Evolutionary conservation across 495 filamentous ascomycete species (phyloP).

Genomic region (Lasiosphaeria hispida): DNA sequence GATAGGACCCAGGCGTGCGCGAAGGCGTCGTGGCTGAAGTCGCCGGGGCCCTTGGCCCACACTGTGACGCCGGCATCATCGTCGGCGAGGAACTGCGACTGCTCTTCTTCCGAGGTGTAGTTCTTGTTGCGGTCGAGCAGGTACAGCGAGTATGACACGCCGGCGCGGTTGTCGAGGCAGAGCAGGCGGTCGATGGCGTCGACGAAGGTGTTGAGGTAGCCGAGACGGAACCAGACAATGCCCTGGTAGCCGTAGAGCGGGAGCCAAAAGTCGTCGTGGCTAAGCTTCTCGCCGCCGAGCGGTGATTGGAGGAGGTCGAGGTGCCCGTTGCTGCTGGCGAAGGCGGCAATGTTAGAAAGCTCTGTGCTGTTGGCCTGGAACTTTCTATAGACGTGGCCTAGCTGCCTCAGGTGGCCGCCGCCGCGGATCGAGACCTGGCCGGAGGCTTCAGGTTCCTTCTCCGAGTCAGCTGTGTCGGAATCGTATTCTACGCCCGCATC

Average conservation of each 20-base stretch:
- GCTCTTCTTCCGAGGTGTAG: slow-evolving; percentile 7
- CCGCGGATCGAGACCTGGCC: not conserved
- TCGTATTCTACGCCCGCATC: not conserved
- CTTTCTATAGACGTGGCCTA: not conserved
- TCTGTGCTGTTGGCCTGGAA: not conserved
- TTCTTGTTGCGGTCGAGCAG: slow-evolving; percentile 16
- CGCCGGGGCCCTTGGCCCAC: slow-evolving; percentile 15
- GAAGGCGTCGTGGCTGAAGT: slow-evolving; percentile 20
- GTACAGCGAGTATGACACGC: slow-evolving; percentile 23
- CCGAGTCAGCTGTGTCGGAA: too few species aligned
- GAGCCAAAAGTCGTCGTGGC: not conserved
- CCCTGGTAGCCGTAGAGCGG: slow-evolving; percentile 31
- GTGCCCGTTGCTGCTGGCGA: too few species aligned
- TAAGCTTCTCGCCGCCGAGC: not conserved
- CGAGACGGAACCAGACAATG: slow-evolving; percentile 23
- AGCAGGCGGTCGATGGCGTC: slow-evolving; percentile 33
- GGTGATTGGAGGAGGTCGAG: not conserved
- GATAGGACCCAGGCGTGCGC: not conserved
- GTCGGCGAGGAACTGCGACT: not conserved
- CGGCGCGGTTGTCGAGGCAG: slow-evolving; percentile 23
- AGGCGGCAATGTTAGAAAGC: too few species aligned
- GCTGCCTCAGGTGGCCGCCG: too few species aligned
- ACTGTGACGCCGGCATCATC: not conserved
- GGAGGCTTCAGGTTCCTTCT: not conserved
- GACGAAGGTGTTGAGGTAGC: slow-evolving; percentile 25